Conservation (phyloP, 805 yeast species). For the Clavispora santaluciae region DNA sequence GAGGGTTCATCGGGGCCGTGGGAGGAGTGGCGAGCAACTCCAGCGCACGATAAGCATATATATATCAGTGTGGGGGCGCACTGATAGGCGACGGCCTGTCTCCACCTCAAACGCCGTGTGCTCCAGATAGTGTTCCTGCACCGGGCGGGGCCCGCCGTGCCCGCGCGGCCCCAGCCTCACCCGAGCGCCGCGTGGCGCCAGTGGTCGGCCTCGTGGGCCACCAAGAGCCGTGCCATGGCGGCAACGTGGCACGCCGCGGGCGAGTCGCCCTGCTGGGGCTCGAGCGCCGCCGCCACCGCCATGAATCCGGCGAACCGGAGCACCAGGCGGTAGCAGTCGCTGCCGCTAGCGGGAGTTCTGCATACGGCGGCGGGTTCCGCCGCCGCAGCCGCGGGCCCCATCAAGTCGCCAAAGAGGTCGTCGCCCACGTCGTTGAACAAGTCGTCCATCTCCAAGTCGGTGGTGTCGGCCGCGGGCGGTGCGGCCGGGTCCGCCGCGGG, state of each 20-base stretch:
- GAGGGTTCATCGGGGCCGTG: not conserved
- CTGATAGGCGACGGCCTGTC: no score
- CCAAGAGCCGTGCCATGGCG: not conserved
- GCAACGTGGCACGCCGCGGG: not conserved
- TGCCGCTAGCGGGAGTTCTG: not conserved
- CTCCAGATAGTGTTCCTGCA: no score
- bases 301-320: not conserved
- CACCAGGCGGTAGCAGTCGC: not conserved
- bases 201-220: not conserved
- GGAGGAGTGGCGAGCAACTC: not conserved
- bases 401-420: constrained; percentile 9
- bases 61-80: not conserved
- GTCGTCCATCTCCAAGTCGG: constrained; percentile 17
- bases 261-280: not conserved
- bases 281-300: not conserved
- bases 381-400: not conserved
- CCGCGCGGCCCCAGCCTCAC: no score
- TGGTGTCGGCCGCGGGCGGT: constrained; percentile 8
- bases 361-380: not conserved
- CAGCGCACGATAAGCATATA: not conserved
- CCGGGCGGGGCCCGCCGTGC: no score
- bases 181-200: not conserved
- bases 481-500: not conserved
- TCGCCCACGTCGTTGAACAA: constrained; percentile 15
- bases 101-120: not conserved